These are phyloP conservation scores for Salix brachista DNA, from an alignment of 345 rosid species.

Conservation along the genomic window DNA sequence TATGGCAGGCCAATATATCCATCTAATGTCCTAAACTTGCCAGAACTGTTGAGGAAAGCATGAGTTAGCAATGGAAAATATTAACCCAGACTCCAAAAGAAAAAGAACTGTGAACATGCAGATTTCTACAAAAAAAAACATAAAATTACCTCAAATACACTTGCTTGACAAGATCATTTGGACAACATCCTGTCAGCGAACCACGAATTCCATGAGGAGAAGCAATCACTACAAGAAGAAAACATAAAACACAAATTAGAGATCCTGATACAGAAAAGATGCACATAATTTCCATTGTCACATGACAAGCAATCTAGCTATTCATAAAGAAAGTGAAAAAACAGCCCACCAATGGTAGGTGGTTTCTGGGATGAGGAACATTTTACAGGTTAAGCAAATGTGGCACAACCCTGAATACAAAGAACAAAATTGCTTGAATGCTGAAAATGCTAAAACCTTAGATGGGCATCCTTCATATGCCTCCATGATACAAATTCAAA, in stretches of 20 bases:
- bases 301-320: constrained; percentile 5
- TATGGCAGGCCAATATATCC: constrained; percentile 63
- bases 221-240: constrained; percentile 66
- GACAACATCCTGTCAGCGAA: constrained; percentile 82
- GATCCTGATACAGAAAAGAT: constrained; percentile 15
- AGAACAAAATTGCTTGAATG: not conserved
- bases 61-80: not conserved
- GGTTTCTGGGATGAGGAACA: not conserved
- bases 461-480: not conserved
- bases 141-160: constrained; percentile 62
- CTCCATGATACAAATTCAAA: not conserved
- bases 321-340: not conserved
- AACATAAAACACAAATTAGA: constrained; percentile 25
- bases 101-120: not conserved
- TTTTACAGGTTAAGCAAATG: not conserved
- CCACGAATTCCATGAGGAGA: constrained; percentile 99
- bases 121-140: constrained; percentile 1
- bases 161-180: constrained; percentile 92
- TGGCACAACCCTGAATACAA: not conserved
- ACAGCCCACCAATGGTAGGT: not conserved
- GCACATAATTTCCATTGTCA: not conserved
- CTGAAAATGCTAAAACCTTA: not conserved
- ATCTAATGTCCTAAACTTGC: constrained; percentile 52
- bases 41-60: constrained; percentile 41
- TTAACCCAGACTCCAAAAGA: not conserved